Evolutionary conservation across 1,284 basidiomycete species (phyloP).

Genomic region (Pseudozyma thailandica): DNA sequence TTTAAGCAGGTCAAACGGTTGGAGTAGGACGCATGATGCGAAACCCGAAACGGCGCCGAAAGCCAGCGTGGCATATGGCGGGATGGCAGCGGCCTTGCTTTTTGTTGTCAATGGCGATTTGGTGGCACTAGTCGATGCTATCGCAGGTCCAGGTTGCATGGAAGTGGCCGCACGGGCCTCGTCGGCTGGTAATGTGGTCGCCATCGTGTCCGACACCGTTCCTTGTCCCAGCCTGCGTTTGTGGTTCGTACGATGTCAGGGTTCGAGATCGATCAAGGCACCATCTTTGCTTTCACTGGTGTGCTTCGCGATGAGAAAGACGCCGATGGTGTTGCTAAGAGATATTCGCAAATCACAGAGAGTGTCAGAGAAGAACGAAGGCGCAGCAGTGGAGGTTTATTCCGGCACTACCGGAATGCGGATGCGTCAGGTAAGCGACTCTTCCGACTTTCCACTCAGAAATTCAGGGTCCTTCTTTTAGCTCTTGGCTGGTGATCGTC

Average conservation of each 20-base stretch:
- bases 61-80: slow-evolving; percentile 58
- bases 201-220: too few species aligned
- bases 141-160: not conserved
- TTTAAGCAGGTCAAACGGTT: slow-evolving; percentile 67
- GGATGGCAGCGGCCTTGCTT: slow-evolving; percentile 22
- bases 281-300: too few species aligned
- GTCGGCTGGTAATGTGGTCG: not conserved
- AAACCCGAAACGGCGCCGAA: slow-evolving; percentile 64
- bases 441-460: not conserved
- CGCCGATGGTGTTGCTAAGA: too few species aligned
- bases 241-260: too few species aligned
- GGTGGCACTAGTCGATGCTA: too few species aligned
- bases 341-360: not conserved
- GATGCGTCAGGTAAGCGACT: slow-evolving; percentile 22
- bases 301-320: too few species aligned
- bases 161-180: slow-evolving; percentile 12
- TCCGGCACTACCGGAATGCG: not conserved
- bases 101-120: not conserved
- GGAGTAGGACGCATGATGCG: slow-evolving; percentile 63
- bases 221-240: not conserved
- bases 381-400: slow-evolving; percentile 4
- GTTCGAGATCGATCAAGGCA: too few species aligned
- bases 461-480: slow-evolving; percentile 24
- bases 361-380: not conserved
- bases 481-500: slow-evolving; percentile 23